A percentile compares a stretch with the other conserved stretches of the same genome.
These are phyloP conservation scores for Celoporthe dispersa DNA, from an alignment of 2,329 filamentous ascomycete genomes.

Conservation along the genomic window DNA sequence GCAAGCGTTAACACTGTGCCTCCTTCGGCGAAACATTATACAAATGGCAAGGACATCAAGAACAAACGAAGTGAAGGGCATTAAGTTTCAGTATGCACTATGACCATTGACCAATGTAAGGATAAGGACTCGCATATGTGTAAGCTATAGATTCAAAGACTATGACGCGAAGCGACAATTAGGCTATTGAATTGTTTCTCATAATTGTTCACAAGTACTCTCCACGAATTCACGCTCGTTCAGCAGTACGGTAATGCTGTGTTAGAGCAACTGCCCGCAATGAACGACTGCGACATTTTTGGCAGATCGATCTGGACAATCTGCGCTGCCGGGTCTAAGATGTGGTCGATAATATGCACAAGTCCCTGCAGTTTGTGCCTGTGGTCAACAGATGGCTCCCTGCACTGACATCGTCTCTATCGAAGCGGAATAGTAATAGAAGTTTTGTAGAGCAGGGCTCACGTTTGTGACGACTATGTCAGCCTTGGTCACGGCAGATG, in stretches of 20 bases:
- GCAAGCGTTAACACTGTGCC: too few relatives aligned
- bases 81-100: too few relatives aligned
- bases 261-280: neutral
- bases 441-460: neutral
- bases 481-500: neutral
- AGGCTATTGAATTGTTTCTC: neutral
- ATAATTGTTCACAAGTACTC: neutral
- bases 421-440: neutral
- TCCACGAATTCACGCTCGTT: neutral
- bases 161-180: too few relatives aligned
- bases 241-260: neutral
- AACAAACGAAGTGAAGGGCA: too few relatives aligned
- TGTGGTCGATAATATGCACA: neutral
- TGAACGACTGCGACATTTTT: neutral
- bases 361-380: neutral
- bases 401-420: neutral
- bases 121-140: too few relatives aligned
- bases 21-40: too few relatives aligned
- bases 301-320: constrained; percentile 12
- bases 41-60: too few relatives aligned
- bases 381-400: neutral
- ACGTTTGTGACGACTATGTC: neutral
- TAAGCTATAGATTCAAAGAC: too few relatives aligned
- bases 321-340: neutral
- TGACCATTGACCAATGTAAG: too few relatives aligned